These are phyloP conservation scores for Exserohilum rostratum DNA, from an alignment of 2,329 filamentous ascomycete genomes.

Conservation along the genomic window DNA sequence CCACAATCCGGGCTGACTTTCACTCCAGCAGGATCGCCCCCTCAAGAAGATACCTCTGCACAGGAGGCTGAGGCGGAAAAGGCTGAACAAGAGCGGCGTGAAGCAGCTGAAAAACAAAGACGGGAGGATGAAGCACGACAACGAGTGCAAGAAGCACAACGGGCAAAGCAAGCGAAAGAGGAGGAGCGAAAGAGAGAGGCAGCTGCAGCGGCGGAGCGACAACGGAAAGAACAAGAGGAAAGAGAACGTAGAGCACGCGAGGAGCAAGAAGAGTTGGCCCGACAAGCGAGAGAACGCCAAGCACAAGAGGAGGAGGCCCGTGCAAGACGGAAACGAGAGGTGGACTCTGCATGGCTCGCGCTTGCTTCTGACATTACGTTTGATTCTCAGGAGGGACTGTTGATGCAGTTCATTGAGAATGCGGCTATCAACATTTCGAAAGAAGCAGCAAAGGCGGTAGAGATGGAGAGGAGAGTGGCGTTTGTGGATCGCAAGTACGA, in stretches of 20 bases:
- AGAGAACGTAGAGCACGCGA: constrained; percentile 22
- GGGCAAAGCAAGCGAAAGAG: constrained; percentile 17
- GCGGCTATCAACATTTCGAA: constrained; percentile 44
- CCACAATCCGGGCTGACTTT: constrained; percentile 19
- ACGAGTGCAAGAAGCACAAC: constrained; percentile 20
- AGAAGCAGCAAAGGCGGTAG: constrained; percentile 42
- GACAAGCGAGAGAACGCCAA: constrained; percentile 29
- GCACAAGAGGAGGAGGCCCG: constrained; percentile 28
- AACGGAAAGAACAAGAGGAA: constrained; percentile 24
- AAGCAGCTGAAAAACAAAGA: constrained; percentile 19
- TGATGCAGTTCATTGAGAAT: constrained; percentile 55
- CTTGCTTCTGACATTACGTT: constrained; percentile 50
- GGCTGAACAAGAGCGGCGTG: constrained; percentile 18
- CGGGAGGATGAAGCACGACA: constrained; percentile 17
- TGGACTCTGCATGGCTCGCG: constrained; percentile 32
- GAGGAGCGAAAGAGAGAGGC: constrained; percentile 14
- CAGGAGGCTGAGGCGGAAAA: constrained; percentile 12
- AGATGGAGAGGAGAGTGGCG: constrained; percentile 34
- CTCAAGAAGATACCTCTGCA: constrained; percentile 10
- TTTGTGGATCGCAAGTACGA: constrained; percentile 27
- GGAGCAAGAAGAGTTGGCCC: constrained; percentile 25
- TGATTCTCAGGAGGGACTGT: constrained; percentile 48
- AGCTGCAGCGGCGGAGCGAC: constrained; percentile 18
- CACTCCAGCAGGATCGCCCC: constrained; percentile 20
- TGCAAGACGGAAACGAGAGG: constrained; percentile 18